Evolutionary conservation across 768 basidiomycete genomes (phyloP).

Genomic region (Kwoniella bestiolae): DNA sequence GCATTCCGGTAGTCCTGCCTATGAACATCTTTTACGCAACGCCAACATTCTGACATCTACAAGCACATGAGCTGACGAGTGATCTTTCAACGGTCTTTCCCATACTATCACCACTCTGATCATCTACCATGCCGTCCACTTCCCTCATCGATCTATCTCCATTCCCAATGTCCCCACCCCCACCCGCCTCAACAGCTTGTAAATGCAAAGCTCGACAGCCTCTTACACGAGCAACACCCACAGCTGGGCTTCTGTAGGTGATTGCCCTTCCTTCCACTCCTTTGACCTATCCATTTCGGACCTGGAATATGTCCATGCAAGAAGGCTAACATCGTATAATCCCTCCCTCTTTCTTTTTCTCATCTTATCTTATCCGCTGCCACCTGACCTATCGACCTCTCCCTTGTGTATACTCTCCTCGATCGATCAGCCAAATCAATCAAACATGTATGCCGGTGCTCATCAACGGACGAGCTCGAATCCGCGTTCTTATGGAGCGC

Average conservation of each 20-base stretch:
- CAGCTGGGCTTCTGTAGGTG: constrained; percentile 21
- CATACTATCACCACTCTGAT: no score
- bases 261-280: neutral
- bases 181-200: neutral
- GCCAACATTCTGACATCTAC: no score
- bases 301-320: neutral
- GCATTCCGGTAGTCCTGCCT: no score
- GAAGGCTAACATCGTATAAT: no score
- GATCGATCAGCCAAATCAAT: constrained; percentile 11
- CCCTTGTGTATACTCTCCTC: constrained; percentile 1
- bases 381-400: neutral
- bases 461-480: constrained; percentile 28
- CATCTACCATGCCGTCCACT: neutral
- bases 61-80: no score
- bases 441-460: constrained; percentile 26
- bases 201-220: constrained; percentile 26
- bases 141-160: neutral
- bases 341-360: neutral
- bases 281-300: neutral
- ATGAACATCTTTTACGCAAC: no score
- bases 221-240: constrained; percentile 15
- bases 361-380: neutral
- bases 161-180: neutral
- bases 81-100: no score
- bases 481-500: constrained; percentile 19